These are phyloP conservation scores for Synura sp. DNA, from an alignment of 352 stramenopile genomes.

Conservation along the genomic window DNA sequence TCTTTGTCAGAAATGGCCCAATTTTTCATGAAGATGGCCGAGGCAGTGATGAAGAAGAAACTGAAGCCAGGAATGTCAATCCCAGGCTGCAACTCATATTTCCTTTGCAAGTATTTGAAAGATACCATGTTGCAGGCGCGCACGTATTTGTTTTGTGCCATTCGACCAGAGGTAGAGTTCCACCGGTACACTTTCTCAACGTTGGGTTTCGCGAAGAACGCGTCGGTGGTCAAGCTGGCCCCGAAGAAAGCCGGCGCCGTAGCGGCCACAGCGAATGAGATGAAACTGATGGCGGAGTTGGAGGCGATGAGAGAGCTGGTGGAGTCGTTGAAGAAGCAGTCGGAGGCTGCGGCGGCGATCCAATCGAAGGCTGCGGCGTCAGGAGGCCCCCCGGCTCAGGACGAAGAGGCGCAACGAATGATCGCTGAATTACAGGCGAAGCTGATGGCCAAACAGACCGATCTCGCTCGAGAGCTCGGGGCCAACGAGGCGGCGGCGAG, in stretches of 20 bases:
- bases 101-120: conserved; percentile 91
- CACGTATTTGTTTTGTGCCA: conserved; percentile 87
- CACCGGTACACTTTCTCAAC: conserved; percentile 87
- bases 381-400: not conserved
- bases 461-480: conserved; percentile 45
- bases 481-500: conserved; percentile 53
- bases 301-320: conserved; percentile 85
- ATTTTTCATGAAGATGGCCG: conserved; percentile 95
- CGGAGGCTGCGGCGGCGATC: conserved; percentile 2
- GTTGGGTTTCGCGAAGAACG: conserved; percentile 88
- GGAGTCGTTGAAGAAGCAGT: conserved; percentile 53
- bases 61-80: conserved; percentile 85
- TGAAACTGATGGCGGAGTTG: conserved; percentile 86
- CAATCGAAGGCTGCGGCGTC: conserved; percentile 42
- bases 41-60: conserved; percentile 85
- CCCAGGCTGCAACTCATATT: conserved; percentile 87
- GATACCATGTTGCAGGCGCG: conserved; percentile 86
- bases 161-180: conserved; percentile 84
- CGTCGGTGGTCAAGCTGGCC: conserved; percentile 85
- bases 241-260: conserved; percentile 85
- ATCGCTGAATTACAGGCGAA: conserved; percentile 50
- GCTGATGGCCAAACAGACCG: conserved; percentile 51
- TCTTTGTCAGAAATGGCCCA: conserved; percentile 89
- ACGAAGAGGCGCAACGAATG: not conserved
- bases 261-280: conserved; percentile 71